Percentiles rank a stretch among this genome's conserved stretches.
Evolutionary conservation across 2,329 filamentous ascomycete genomes (phyloP).

Genomic region (Diplodia mutila): DNA sequence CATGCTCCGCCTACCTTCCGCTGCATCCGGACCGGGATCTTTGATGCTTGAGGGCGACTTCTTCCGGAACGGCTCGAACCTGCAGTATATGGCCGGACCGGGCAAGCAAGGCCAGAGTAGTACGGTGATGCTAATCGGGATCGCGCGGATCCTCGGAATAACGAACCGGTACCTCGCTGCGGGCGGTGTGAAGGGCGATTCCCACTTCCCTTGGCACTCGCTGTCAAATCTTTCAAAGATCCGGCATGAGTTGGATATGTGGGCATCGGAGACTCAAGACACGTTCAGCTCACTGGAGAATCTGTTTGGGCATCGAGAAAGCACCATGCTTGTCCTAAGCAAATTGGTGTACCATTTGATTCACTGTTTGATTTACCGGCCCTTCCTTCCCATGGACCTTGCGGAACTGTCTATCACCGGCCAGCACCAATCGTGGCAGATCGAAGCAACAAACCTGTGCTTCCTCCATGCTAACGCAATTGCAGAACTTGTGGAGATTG

Average conservation of each 20-base stretch:
- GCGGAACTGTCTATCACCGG: constrained; percentile 77
- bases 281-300: constrained; percentile 75
- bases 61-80: constrained; percentile 77
- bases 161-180: constrained; percentile 84
- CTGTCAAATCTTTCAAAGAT: constrained; percentile 85
- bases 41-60: constrained; percentile 75
- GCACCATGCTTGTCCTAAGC: constrained; percentile 77
- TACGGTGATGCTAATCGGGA: constrained; percentile 81
- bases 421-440: constrained; percentile 90
- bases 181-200: constrained; percentile 85
- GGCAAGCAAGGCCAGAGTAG: constrained; percentile 75
- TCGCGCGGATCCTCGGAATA: constrained; percentile 77
- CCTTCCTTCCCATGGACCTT: constrained; percentile 83
- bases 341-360: constrained; percentile 87
- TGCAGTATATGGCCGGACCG: constrained; percentile 71
- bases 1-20: constrained; percentile 73
- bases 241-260: constrained; percentile 79
- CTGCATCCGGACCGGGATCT: constrained; percentile 65
- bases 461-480: constrained; percentile 87
- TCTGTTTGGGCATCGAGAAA: constrained; percentile 77
- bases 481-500: constrained; percentile 75
- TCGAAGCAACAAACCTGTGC: constrained; percentile 86
- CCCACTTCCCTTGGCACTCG: constrained; percentile 88
- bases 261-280: constrained; percentile 80
- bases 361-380: constrained; percentile 83